Base-by-base conservation (phyloP, 345 rosid genomes). In the Citrus unshiu region DNA sequence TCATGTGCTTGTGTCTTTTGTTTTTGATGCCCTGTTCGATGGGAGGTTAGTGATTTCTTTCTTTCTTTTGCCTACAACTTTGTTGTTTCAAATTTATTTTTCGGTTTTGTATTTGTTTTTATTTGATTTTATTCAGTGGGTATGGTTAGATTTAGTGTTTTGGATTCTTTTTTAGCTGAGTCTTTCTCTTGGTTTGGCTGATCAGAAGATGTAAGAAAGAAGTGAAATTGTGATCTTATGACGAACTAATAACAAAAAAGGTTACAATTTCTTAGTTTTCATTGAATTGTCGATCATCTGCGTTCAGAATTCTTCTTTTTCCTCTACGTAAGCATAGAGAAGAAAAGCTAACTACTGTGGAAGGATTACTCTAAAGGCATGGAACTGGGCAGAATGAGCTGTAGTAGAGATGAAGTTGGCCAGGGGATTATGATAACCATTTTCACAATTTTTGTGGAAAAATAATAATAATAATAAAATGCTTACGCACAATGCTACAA, bases 11-110 rank as follows among this genome's bases (percentile, higher is more conserved):
- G 93, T 95, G 63, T 93, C 99, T 81, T 95, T 95, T 83, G 86
- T 91, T 78, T 95, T 92, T 73, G 97, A 95, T 82, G 98, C 98
- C 60, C 14, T 91, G 56, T 90, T 88, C 82, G 93, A 93, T 81
- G 99, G 99, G 72, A 92, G 98, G 98, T 95, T 70, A 76, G 86
- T 40, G 62, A 7, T 18, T 58, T 64, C 25, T 54, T 18, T 56
- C 29, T 54, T 4, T 63, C 37, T 34, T 35, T 51, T 56, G 14
- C 9, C 43, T 25, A 24, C 3, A 13, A 59, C 68, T 18, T 18
- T 60, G 2, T 49, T 27, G 7, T 24, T 9, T 39, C 19, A 16
- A 46, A 4, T 19, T 54, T 18, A 5, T 54, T 40, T n/a, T 56
- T 25, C 10, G n/a, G 51, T n/a, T 46, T 65, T 22, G 6, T 32